These are phyloP conservation scores for Neofusicoccum parvum DNA, from an alignment of 2,329 filamentous ascomycete species.

Conservation along the genomic window DNA sequence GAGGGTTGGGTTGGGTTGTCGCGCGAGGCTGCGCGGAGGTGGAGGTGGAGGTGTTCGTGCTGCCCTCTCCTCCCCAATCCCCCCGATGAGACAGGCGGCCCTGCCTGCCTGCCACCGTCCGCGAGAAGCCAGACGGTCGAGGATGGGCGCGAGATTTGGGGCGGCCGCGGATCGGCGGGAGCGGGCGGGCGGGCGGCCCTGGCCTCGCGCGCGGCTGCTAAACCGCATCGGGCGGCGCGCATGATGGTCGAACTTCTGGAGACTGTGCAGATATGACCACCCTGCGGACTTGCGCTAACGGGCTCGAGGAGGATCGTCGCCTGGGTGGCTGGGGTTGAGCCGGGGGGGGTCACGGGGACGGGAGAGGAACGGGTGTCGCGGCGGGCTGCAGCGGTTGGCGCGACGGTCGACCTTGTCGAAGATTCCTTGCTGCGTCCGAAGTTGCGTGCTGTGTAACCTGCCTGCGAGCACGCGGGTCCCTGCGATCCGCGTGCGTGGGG, in stretches of 20 bases:
- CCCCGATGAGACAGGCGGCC: no score
- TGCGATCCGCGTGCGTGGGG: no score
- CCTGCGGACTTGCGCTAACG: neutral
- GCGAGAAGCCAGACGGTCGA: no score
- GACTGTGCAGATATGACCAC: conserved; percentile 4
- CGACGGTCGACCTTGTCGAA: neutral
- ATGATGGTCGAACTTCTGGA: conserved; percentile 1
- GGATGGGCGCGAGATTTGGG: no score
- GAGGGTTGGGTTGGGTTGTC: no score
- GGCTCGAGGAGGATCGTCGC: neutral
- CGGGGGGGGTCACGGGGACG: neutral
- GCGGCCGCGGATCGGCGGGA: no score
- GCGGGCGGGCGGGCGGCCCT: no score
- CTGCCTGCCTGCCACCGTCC: no score
- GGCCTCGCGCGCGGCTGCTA: neutral
- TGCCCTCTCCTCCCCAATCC: no score
- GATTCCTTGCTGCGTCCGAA: conserved; percentile 13
- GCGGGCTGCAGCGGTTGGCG: no score
- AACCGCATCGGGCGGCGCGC: neutral
- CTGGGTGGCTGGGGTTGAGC: neutral
- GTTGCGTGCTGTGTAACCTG: neutral
- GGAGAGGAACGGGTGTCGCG: neutral
- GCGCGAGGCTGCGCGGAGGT: no score
- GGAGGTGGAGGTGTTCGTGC: no score
- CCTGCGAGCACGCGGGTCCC: neutral